Base-by-base conservation (phyloP, 2,329 filamentous ascomycete genomes). In the Penicillium sp. region DNA sequence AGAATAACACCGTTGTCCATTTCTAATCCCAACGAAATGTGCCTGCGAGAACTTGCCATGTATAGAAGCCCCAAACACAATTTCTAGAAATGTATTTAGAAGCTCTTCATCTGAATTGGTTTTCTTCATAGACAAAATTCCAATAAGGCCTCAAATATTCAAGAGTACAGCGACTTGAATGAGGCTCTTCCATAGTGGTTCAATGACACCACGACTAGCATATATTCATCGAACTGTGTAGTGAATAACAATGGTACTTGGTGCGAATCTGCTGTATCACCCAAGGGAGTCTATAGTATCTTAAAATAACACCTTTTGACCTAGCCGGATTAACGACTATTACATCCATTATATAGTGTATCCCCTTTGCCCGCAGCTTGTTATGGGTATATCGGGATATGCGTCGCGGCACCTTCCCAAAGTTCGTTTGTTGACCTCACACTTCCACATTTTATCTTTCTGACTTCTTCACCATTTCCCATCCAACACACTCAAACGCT, bases 1-100 rank as follows among this genome's bases (percentile, higher is more conserved):
- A 64, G 50, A 63, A 63, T 26, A 49, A 35, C 18, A 64, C 62
- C 9, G 40, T 55, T 6, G 60, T 65, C 18, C 50, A 31, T 7
- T 56, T 62, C 5, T 63, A 43, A 48, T 20, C 20, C 7, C 5
- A 2, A 22, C 2, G 11, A n/a, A 4, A 4, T n/a, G 2, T 8
- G 26, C 1, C 16, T 4, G 3, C 8, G 6, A 20, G 4, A 3
- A 9, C 3, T 14, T 2, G 18, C 2, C 14, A 26, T 31, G 3
- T 8, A 45, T 7, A n/a, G 49, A 34, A 2, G 8, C n/a, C 29
- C 29, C 24, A 45, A 35, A 7, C 16, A 6, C 10, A 43, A 34
- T 49, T 35, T 56, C n/a, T n/a, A 10, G 22, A 7, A 10, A 24
- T 51, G 13, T 44, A 44, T n/a, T 14, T 44, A n/a, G 8, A 16